Evolutionary conservation across 2,329 filamentous ascomycete genomes (phyloP).

Genomic region (Leptographium wingfieldii): DNA sequence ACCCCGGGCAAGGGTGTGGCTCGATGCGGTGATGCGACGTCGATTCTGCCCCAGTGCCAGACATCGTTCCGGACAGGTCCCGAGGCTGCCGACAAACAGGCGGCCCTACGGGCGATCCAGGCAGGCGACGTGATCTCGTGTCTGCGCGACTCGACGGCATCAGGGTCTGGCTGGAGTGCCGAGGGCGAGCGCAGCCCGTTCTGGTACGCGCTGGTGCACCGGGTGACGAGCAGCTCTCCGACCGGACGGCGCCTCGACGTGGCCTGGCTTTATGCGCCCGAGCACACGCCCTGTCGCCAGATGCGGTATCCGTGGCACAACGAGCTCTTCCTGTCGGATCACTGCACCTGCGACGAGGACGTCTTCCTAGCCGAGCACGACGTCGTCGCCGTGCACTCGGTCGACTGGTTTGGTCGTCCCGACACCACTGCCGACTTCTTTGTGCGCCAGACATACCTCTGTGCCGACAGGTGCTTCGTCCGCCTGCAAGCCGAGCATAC

Average conservation of each 20-base stretch:
- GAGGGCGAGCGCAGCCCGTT: slow-evolving; percentile 29
- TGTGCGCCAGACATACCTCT: slow-evolving; percentile 56
- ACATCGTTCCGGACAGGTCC: not conserved
- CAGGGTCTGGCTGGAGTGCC: slow-evolving; percentile 43
- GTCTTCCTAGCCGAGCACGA: slow-evolving; percentile 39
- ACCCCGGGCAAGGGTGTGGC: slow-evolving; percentile 18
- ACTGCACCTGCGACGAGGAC: slow-evolving; percentile 53
- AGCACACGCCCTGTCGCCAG: slow-evolving; percentile 55
- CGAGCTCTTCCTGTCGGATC: slow-evolving; percentile 64
- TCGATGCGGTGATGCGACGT: not conserved
- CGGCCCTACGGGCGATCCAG: slow-evolving; percentile 15
- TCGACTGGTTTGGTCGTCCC: slow-evolving; percentile 44
- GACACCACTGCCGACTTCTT: slow-evolving; percentile 42
- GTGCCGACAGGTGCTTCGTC: slow-evolving; percentile 47
- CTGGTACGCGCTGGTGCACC: slow-evolving; percentile 65
- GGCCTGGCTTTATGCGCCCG: slow-evolving; percentile 61
- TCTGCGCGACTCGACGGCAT: slow-evolving; percentile 26
- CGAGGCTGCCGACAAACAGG: not conserved
- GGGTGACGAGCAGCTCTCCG: slow-evolving; percentile 17
- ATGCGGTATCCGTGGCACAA: slow-evolving; percentile 58
- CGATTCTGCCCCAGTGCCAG: slow-evolving; percentile 2
- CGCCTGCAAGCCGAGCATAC: slow-evolving; percentile 44
- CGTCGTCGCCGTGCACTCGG: slow-evolving; percentile 41
- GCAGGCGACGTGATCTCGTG: not conserved
- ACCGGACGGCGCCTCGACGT: slow-evolving; percentile 41